Evolutionary conservation across 495 filamentous ascomycete genomes (phyloP).

Genomic region (Penicillium lagena): DNA sequence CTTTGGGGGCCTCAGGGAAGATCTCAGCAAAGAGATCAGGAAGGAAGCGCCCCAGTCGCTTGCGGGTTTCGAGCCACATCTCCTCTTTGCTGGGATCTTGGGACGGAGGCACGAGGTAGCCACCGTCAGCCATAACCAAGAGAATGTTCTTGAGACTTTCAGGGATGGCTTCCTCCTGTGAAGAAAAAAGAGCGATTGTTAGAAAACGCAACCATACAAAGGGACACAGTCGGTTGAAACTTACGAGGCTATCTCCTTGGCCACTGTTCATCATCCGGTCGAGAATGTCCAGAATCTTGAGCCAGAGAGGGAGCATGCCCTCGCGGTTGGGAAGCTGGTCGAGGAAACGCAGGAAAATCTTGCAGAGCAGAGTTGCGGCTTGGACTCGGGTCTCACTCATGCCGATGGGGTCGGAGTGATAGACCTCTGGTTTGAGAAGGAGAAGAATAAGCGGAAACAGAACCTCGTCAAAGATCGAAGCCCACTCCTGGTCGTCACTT

Average conservation of each 20-base stretch:
- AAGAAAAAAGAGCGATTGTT: slow-evolving; percentile 2
- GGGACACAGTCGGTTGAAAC: slow-evolving; percentile 17
- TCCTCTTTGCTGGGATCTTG: slow-evolving; percentile 36
- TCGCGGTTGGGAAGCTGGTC: slow-evolving; percentile 77
- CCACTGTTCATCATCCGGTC: slow-evolving; percentile 96
- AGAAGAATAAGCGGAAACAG: slow-evolving; percentile 89
- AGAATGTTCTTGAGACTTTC: slow-evolving; percentile 96
- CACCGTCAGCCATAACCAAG: slow-evolving; percentile 88
- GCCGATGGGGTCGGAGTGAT: slow-evolving; percentile 81
- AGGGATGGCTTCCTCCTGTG: slow-evolving; percentile 85
- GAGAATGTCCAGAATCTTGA: slow-evolving; percentile 89
- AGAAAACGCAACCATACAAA: not conserved
- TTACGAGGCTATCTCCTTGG: slow-evolving; percentile 81
- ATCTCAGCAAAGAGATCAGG: slow-evolving; percentile 60
- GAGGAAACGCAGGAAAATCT: slow-evolving; percentile 92
- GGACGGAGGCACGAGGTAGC: slow-evolving; percentile 67
- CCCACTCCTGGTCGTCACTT: slow-evolving; percentile 80
- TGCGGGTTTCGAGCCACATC: slow-evolving; percentile 69
- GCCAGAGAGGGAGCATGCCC: slow-evolving; percentile 91
- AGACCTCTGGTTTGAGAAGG: slow-evolving; percentile 91
- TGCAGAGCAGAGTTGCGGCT: slow-evolving; percentile 84
- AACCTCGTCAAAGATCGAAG: slow-evolving; percentile 87
- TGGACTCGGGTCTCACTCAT: slow-evolving; percentile 96
- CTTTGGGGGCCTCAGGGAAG: slow-evolving; percentile 33
- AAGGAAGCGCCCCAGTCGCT: slow-evolving; percentile 82